Conservation (phyloP, 2,329 filamentous ascomycete species). For the Metarhizium album region DNA sequence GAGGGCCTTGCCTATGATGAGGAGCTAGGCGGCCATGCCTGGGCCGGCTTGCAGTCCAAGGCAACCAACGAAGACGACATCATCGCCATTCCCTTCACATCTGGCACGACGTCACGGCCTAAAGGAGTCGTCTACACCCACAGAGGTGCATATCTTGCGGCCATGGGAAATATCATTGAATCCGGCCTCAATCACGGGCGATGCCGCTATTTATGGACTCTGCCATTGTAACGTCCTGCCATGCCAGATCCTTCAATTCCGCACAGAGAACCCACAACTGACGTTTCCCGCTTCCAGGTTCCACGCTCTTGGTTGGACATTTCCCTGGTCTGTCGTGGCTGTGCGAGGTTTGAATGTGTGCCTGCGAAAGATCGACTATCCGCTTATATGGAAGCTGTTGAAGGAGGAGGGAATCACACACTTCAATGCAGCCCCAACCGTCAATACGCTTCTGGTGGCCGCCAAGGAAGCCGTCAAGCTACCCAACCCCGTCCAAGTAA, state of each 20-base stretch:
- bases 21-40: constrained; percentile 56
- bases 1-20: constrained; percentile 68
- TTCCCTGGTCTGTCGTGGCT: constrained; percentile 86
- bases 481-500: constrained; percentile 65
- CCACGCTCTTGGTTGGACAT: constrained; percentile 69
- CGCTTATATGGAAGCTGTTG: constrained; percentile 79
- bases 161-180: constrained; percentile 79
- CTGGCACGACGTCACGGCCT: constrained; percentile 79
- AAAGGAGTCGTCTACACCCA: constrained; percentile 94
- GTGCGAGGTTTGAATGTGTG: constrained; percentile 93
- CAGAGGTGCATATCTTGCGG: constrained; percentile 74
- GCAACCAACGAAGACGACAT: constrained; percentile 66
- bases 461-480: constrained; percentile 64
- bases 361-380: constrained; percentile 88
- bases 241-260: not conserved
- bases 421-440: constrained; percentile 91
- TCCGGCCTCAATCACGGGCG: constrained; percentile 68
- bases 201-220: constrained; percentile 80
- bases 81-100: constrained; percentile 86
- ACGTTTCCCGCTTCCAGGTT: constrained; percentile 32
- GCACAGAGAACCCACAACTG: not conserved
- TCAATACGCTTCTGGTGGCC: constrained; percentile 86
- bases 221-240: constrained; percentile 60
- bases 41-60: constrained; percentile 64
- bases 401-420: constrained; percentile 84